Evolutionary conservation across 257 asterid genomes (phyloP), one percentile per base, ranked within the genome.

Genomic region (Jacaranda mimosifolia): DNA sequence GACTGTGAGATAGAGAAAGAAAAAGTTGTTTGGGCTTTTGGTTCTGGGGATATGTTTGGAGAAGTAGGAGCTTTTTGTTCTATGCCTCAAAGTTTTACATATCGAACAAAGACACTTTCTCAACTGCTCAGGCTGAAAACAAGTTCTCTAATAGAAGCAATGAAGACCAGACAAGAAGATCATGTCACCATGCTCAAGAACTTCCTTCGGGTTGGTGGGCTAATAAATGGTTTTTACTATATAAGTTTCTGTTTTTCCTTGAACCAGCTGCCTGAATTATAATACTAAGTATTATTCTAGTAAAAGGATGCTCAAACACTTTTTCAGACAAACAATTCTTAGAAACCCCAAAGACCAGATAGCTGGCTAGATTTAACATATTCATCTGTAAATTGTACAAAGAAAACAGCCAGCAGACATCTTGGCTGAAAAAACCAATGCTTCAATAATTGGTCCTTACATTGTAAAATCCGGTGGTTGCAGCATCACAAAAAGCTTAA

Each of bases 1-100:
- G 94, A 89, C 6, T 77, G 84, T 53, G 97, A 83, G 43, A 70
- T 71, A 83, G 97, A 93, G 63, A 87, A 79, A 65, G 98, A 95
- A 77, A 78, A 38, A 1, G 85, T 78, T 1, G 78, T 93, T 4
- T 84, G 97, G 91, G 83, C 78, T 6, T 84, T 87, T 49, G 78
- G 78, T 19, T 77, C 92, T 0, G 97, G 97, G 0, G 98, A 90
- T 17, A 83, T 95, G 83, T 89, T 95, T 39, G 99, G 98, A 15
- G 99, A 93, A 80, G 92, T 91, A 1, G 97, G 97, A 19, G 97
- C 97, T 0, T 82, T 95, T 55, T 92, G 97, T 80, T 89, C 86
- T 6, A 83, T 74, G 49, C 97, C 98, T 68, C 99, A 91, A 36
- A 78, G 91, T 83, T 95, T 77, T 74, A 93, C 96, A 1, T 93